Evolutionary conservation across 441 rosid species (phyloP).

Genomic region (Bruguiera hainesii): DNA sequence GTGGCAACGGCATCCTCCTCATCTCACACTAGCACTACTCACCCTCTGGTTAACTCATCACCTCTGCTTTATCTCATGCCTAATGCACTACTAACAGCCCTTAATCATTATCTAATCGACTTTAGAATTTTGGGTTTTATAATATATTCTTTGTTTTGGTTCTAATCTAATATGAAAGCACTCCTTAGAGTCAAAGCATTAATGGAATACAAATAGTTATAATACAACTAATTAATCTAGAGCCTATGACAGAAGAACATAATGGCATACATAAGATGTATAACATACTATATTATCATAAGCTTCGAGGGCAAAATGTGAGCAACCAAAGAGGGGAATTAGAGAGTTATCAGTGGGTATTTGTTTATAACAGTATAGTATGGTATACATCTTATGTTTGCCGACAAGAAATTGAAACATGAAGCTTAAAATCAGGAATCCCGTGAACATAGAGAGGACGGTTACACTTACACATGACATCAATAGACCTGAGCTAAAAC

Average conservation of each 20-base stretch:
- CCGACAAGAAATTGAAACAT: constrained; percentile 5
- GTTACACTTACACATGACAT: too few species aligned
- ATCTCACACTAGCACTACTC: not conserved
- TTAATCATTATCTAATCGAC: too few species aligned
- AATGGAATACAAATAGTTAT: not conserved
- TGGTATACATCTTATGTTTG: constrained; percentile 7
- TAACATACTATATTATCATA: constrained; percentile 21
- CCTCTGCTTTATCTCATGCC: not conserved
- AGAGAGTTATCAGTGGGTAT: constrained; percentile 22
- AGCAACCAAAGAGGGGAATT: constrained; percentile 25
- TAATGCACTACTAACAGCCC: too few species aligned
- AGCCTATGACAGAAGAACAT: constrained; percentile 11
- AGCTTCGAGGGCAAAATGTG: constrained; percentile 31
- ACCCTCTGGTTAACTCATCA: not conserved
- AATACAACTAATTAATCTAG: constrained; percentile 10
- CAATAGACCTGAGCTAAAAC: not conserved
- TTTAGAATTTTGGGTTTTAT: too few species aligned
- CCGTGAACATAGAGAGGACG: too few species aligned
- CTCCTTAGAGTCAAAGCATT: too few species aligned
- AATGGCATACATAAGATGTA: not conserved
- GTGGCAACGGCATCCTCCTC: not conserved
- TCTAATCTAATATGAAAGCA: too few species aligned
- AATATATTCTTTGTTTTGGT: too few species aligned
- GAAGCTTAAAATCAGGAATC: too few species aligned
- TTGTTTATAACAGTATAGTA: too few species aligned